Base-by-base conservation (phyloP, 805 yeast species). In the Isabelozyma pseudorhagii region DNA sequence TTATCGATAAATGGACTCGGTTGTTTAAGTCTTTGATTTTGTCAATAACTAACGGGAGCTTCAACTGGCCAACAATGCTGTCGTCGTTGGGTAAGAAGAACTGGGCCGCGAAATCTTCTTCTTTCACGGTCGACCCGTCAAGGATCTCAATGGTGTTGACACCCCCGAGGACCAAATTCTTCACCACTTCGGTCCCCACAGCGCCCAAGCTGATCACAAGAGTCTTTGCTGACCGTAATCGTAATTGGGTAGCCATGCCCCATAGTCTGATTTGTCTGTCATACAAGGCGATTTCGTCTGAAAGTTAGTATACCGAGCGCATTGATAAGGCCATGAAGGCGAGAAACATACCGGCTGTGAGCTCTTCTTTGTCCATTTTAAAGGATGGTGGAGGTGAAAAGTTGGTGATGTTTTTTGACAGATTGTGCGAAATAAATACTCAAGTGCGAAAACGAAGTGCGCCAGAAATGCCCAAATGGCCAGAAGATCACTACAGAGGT, bases 261-360 rank as follows among this genome's bases (percentile, higher is more conserved):
- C 99, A 93, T 17, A 93, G 76, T 54, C 99, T 72, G 54, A 93
- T 92, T 68, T 93, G 99, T 51, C 99, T 81, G 67, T 93, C 99
- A 63, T 93, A 93, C 18, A 93, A 77, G 1, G 96, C 97, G 50
- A 92, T 82, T 63, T 92, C 97, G 59, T 91, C 97, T 68, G 25
- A 29, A 13, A 29, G 34, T 28, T 17, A 41, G 38, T 11, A 10
- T 14, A 9, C 44, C 9, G 44, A n/a, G 9, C 28, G 18, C 25
- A 2, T 21, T 21, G 5, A 5, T 5, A 5, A 36, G 39, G 15
- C 15, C 6, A 21, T 21, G 25, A 21, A 21, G 25, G 25, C 25
- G 25, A 6, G 25, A 31, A 31, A 50, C 53, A 29, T 47, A 50
- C 53, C 53, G 14, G 53, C 53, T 44, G 53, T 40, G 28, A 50